Evolutionary conservation across 352 stramenopile species (phyloP).

Genomic region (Pythium rhizo-oryzae): DNA sequence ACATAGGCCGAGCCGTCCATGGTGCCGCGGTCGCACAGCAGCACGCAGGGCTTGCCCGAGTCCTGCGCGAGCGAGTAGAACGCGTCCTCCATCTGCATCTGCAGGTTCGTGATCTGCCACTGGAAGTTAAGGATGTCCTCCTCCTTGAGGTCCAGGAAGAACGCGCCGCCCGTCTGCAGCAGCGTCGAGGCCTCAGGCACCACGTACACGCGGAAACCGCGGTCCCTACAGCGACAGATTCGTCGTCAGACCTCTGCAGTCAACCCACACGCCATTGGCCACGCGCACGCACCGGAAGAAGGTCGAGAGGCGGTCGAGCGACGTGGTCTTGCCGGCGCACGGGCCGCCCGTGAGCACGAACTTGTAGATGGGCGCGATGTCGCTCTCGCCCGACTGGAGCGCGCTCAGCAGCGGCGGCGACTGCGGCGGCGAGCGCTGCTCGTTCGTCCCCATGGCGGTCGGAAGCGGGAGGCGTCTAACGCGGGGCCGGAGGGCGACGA

Average conservation of each 20-base stretch:
- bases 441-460: constrained; percentile 54
- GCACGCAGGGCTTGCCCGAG: constrained; percentile 84
- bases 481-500: neutral
- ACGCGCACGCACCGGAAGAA: constrained; percentile 72
- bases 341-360: constrained; percentile 95
- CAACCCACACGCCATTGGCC: neutral
- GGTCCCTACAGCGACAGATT: constrained; percentile 49
- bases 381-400: constrained; percentile 65
- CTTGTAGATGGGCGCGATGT: constrained; percentile 88
- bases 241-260: neutral
- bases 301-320: constrained; percentile 89
- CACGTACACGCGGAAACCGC: constrained; percentile 94
- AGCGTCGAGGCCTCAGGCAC: constrained; percentile 96
- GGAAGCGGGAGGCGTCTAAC: no score
- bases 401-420: constrained; percentile 65
- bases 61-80: constrained; percentile 85
- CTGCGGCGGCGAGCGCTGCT: constrained; percentile 35
- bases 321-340: constrained; percentile 96
- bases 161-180: constrained; percentile 93
- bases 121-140: constrained; percentile 89
- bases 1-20: constrained; percentile 98
- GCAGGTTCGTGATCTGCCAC: constrained; percentile 84
- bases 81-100: constrained; percentile 84
- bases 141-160: constrained; percentile 85
- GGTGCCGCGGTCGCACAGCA: constrained; percentile 95